These are phyloP conservation scores for Calonectria crousiana DNA, from an alignment of 2,329 filamentous ascomycete genomes.

Conservation along the genomic window DNA sequence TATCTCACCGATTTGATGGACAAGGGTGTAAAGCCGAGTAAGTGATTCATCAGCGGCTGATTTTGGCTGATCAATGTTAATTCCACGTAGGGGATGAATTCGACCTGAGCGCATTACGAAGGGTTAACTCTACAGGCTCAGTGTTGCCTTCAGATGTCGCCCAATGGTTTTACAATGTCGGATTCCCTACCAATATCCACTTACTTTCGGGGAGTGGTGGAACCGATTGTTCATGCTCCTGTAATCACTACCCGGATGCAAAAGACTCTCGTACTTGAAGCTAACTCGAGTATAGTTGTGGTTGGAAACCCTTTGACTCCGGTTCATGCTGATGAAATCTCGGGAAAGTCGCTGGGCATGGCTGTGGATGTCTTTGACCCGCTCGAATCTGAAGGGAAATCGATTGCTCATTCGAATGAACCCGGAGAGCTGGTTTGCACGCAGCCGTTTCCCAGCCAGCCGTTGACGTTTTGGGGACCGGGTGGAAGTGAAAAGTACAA, in stretches of 20 bases:
- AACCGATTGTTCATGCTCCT: conserved; percentile 11
- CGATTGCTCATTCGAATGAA: neutral
- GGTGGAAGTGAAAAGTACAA: conserved; percentile 5
- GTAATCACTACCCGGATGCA: neutral
- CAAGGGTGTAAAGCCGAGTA: neutral
- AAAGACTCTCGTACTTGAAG: neutral
- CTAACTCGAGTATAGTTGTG: neutral
- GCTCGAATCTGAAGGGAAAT: neutral
- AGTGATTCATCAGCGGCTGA: too few species aligned
- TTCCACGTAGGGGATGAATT: neutral
- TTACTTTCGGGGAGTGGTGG: conserved; percentile 13
- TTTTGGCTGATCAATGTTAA: neutral
- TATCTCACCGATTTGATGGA: conserved; percentile 18
- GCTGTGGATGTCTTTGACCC: conserved; percentile 18
- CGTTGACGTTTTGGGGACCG: conserved; percentile 15
- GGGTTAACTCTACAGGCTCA: conserved; percentile 14
- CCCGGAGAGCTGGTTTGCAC: conserved; percentile 23
- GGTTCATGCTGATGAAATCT: conserved; percentile 12
- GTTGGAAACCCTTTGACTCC: conserved; percentile 1
- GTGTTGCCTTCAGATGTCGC: conserved; percentile 16
- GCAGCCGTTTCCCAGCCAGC: conserved; percentile 20
- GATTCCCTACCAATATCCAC: neutral
- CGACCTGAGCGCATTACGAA: neutral
- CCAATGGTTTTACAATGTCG: conserved; percentile 6
- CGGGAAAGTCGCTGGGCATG: conserved; percentile 11